Evolutionary conservation across 139 green algal species (phyloP).

Genomic region (Coelastrella sp.): DNA sequence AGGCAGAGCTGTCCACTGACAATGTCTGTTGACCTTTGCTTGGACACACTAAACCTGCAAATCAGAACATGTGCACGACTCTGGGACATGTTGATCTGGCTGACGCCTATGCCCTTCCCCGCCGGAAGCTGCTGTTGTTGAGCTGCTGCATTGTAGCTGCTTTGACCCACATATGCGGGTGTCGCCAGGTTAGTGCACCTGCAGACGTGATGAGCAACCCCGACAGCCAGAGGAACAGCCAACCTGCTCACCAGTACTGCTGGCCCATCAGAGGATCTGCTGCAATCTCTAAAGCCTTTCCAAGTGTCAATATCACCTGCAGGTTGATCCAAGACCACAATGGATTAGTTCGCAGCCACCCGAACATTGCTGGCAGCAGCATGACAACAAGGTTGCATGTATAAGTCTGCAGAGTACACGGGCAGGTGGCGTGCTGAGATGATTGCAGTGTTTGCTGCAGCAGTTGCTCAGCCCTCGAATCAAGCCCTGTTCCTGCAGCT

Average conservation of each 20-base stretch:
- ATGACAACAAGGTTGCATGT: too few species aligned
- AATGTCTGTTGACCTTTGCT: constrained; percentile 40
- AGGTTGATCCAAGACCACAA: background rate
- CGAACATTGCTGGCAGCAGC: too few species aligned
- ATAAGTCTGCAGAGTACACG: too few species aligned
- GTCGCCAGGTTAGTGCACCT: too few species aligned
- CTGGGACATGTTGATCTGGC: too few species aligned
- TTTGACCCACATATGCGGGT: too few species aligned
- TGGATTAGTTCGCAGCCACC: background rate
- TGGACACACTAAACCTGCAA: constrained; percentile 22
- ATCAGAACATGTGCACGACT: background rate
- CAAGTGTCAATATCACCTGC: constrained; percentile 46
- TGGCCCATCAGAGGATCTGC: background rate
- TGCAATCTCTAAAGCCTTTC: constrained; percentile 43
- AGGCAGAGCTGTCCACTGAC: constrained; percentile 46
- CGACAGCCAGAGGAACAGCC: too few species aligned
- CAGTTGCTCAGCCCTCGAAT: background rate
- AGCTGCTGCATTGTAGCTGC: too few species aligned
- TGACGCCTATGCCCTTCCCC: too few species aligned
- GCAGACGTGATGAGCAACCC: too few species aligned
- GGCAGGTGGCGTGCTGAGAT: too few species aligned
- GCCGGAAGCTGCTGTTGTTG: too few species aligned
- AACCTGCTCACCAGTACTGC: constrained; percentile 27
- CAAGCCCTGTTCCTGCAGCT: background rate
- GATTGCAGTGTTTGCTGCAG: background rate